phyloP scores from a whole-genome alignment of 1,139 yeast genomes.

The Suhomyces chickasaworum region DNA sequence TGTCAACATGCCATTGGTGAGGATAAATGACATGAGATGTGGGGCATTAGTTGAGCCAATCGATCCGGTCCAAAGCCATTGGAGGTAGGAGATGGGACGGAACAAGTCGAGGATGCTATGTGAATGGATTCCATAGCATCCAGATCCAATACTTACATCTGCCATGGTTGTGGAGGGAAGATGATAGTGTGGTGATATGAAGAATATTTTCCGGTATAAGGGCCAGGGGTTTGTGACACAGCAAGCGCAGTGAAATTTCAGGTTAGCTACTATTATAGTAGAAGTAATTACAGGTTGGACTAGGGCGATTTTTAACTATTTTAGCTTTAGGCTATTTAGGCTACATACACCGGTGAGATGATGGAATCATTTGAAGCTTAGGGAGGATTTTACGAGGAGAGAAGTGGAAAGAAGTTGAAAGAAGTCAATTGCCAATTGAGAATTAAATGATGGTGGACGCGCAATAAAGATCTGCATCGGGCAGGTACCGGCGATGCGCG shows the following conservation, averaged over 20 bases:
- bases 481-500: neutral
- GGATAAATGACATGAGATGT: neutral
- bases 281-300: no score
- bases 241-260: constrained; percentile 8
- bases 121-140: neutral
- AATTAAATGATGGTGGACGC: constrained; percentile 1
- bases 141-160: constrained; percentile 8
- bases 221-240: constrained; percentile 8
- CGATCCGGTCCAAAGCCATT: neutral
- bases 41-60: neutral
- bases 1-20: neutral
- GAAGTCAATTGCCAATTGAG: no score
- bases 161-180: constrained; percentile 6
- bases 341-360: no score
- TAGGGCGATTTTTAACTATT: no score
- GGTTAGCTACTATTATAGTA: neutral
- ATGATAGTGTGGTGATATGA: constrained; percentile 5
- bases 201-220: constrained; percentile 8
- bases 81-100: no score
- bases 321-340: no score
- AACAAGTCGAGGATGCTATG: no score
- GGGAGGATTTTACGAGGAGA: no score
- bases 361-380: no score
- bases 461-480: neutral
- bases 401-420: no score